phyloP scores from a whole-genome alignment of 192 early-diverging fungal species.

The Gonapodya prolifera region DNA sequence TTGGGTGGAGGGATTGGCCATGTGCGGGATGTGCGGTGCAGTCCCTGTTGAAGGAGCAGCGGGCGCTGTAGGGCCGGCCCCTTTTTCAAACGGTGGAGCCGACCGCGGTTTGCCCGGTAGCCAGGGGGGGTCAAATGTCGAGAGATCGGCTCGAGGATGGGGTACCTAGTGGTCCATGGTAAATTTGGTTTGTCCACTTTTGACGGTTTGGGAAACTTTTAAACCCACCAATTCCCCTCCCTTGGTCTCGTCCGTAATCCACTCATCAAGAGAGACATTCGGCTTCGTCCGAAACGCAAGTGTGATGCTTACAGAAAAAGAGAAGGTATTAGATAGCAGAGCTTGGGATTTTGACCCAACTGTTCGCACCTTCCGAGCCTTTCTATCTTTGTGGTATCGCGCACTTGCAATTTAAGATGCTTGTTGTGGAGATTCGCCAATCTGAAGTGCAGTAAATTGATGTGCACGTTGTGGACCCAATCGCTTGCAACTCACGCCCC shows the following conservation, averaged over 20 bases:
- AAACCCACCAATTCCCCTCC: not conserved
- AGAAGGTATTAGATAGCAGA: no score
- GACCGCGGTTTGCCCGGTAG: not conserved
- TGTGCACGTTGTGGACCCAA: no score
- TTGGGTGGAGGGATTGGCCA: no score
- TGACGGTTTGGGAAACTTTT: not conserved
- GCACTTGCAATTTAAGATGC: not conserved
- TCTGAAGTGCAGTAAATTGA: not conserved
- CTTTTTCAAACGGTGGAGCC: not conserved
- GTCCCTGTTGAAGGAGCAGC: no score
- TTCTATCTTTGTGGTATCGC: not conserved
- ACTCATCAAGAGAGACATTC: not conserved
- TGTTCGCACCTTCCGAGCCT: not conserved
- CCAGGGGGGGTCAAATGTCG: not conserved
- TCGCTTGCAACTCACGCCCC: not conserved
- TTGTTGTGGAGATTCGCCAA: not conserved
- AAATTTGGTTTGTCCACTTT: not conserved
- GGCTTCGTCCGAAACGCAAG: not conserved
- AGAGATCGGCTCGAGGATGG: not conserved
- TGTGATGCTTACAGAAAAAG: not conserved
- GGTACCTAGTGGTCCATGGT: not conserved
- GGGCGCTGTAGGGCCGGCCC: not conserved
- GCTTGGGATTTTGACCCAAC: no score
- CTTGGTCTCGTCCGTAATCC: not conserved
- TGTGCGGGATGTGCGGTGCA: no score